Base-by-base conservation (phyloP, 495 filamentous ascomycete genomes). In the Penicillium subrubescens region DNA sequence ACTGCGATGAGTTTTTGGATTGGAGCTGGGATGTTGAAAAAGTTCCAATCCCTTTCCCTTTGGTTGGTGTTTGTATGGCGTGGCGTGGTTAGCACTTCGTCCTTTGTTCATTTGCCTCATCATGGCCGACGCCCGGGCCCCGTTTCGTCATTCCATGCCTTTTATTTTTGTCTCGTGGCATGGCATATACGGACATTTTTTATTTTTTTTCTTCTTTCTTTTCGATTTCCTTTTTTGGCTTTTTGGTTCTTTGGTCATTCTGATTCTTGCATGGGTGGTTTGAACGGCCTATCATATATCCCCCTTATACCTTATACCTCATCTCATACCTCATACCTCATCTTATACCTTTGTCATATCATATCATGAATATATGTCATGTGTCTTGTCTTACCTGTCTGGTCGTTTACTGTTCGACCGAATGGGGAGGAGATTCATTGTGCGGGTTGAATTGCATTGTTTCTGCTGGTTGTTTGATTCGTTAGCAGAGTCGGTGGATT, bases 211-310 rank as follows among this genome's bases (percentile, higher is more conserved):
- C 31, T 55, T 29, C n/a, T n/a, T 39, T 35, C 51, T 54, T 29
- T 39, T 35, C 17, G 53, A 31, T 8, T n/a, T 35, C 23, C 25
- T 2, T 27, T 27, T 27, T 27, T 27, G 25, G 25, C 15, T 31
- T 10, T 56, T 35, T 19, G 11, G 3, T 56, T 56, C 37, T 56
- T 56, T 25, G n/a, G n/a, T n/a, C n/a, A n/a, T n/a, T n/a, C n/a
- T n/a, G n/a, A n/a, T 39, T 17, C 17, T 56, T 56, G 53, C 53
- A 56, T 56, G 31, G 53, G 34, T 37, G 53, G 53, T 56, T 37
- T 37, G 15, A 12, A 56, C 53, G 31, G 53, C 33, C 53, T 56
- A 56, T 56, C 33, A 35, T 34, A 56, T 56, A 56, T 37, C 27
- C 51, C 29, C 11, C 27, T 54, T 35, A 35, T 52, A 12, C 23